A percentile compares a stretch with the other conserved stretches of the same genome.
phyloP scores from a whole-genome alignment of 2,329 filamentous ascomycete species.

The Penicillium sp. region DNA sequence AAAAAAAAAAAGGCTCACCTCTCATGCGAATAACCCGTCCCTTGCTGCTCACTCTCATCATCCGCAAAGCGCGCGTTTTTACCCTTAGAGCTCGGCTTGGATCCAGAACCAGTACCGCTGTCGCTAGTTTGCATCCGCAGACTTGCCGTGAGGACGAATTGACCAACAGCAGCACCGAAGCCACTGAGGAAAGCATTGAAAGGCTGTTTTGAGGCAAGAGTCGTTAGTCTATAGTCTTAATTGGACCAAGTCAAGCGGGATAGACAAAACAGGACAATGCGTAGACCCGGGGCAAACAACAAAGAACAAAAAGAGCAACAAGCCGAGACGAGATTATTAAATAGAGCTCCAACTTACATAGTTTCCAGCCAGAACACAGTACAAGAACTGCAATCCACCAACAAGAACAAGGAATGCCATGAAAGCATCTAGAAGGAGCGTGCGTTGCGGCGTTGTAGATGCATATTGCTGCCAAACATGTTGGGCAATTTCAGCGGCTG shows the following conservation, averaged over 20 bases:
- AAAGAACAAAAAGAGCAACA: background rate
- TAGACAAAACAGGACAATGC: background rate
- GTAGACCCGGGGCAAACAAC: too few species aligned
- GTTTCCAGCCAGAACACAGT: slow-evolving; percentile 88
- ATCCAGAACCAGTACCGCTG: slow-evolving; percentile 35
- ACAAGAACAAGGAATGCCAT: slow-evolving; percentile 83
- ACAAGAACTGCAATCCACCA: slow-evolving; percentile 87
- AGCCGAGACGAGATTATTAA: background rate
- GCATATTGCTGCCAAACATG: slow-evolving; percentile 78
- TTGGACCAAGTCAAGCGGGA: background rate
- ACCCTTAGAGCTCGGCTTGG: slow-evolving; percentile 55
- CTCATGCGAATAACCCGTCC: slow-evolving; percentile 40
- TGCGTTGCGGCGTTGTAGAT: slow-evolving; percentile 79
- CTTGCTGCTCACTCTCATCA: slow-evolving; percentile 26
- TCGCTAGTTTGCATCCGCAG: slow-evolving; percentile 87
- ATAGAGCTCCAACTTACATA: slow-evolving; percentile 65
- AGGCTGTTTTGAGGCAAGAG: slow-evolving; percentile 58
- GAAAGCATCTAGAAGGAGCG: slow-evolving; percentile 88
- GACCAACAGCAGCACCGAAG: slow-evolving; percentile 90
- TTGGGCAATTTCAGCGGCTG: slow-evolving; percentile 58
- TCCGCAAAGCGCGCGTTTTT: slow-evolving; percentile 28
- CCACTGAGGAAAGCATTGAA: slow-evolving; percentile 98
- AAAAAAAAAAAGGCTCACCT: slow-evolving; percentile 31
- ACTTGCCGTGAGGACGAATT: slow-evolving; percentile 91
- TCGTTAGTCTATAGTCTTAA: background rate